Percentiles rank a stretch among this genome's conserved stretches.
phyloP scores from a whole-genome alignment of 2,329 filamentous ascomycete genomes.

The Aspergillus carbonarius region DNA sequence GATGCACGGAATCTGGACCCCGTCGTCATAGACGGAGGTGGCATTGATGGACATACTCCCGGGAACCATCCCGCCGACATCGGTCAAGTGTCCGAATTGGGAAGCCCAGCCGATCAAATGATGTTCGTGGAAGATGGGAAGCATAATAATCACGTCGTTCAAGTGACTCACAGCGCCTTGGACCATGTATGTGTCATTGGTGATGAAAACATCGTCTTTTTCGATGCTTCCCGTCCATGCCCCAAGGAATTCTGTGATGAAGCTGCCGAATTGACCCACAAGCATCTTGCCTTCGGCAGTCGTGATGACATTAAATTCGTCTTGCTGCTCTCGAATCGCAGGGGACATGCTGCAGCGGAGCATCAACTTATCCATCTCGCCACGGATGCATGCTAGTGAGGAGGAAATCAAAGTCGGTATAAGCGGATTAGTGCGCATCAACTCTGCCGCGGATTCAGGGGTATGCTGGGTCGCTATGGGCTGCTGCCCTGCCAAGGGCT shows the following conservation, averaged over 20 bases:
- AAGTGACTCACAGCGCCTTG: slow-evolving; percentile 52
- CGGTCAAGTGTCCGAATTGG: slow-evolving; percentile 53
- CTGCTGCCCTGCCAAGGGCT: slow-evolving; percentile 32
- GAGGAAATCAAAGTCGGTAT: slow-evolving; percentile 48
- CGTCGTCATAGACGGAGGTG: slow-evolving; percentile 50
- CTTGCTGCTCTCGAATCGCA: slow-evolving; percentile 52
- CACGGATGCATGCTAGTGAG: slow-evolving; percentile 46
- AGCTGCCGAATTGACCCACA: slow-evolving; percentile 53
- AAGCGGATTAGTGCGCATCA: slow-evolving; percentile 40
- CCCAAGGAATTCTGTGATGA: slow-evolving; percentile 50
- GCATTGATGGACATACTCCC: slow-evolving; percentile 54
- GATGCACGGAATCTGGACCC: slow-evolving; percentile 51
- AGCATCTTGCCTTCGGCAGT: slow-evolving; percentile 51
- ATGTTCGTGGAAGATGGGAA: slow-evolving; percentile 49
- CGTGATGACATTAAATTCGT: slow-evolving; percentile 56
- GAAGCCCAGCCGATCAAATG: slow-evolving; percentile 51
- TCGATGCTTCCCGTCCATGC: slow-evolving; percentile 50
- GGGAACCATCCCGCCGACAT: slow-evolving; percentile 49
- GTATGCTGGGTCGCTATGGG: slow-evolving; percentile 1
- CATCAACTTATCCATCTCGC: slow-evolving; percentile 54
- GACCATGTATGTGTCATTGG: slow-evolving; percentile 52
- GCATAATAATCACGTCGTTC: slow-evolving; percentile 51
- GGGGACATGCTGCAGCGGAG: slow-evolving; percentile 54
- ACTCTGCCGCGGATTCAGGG: slow-evolving; percentile 38
- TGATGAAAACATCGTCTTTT: slow-evolving; percentile 53